Base-by-base conservation (phyloP, 2,329 filamentous ascomycete species). In the Paraphaeosphaeria sporulosa region DNA sequence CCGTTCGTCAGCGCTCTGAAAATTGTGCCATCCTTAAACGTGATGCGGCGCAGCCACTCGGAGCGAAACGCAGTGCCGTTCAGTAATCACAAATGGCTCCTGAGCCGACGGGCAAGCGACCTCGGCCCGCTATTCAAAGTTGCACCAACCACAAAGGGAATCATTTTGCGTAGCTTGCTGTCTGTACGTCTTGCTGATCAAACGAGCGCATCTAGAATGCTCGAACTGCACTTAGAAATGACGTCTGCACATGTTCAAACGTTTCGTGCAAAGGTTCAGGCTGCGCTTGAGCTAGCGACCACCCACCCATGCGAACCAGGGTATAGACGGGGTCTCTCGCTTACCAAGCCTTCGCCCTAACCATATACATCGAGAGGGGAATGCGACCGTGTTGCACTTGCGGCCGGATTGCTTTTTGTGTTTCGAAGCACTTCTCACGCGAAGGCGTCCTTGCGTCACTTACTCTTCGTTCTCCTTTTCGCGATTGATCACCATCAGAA, bases 311-410 rank as follows among this genome's bases (percentile, higher is more conserved):
- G 36, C 34, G 38, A 17, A 40, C 38, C 15, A 40, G 15, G 38
- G 36, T 15, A 42, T 19, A 9, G 5, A 36, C 17, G 17, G 43
- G 19, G 42, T n/a, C 10, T 19, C 30, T 55, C 52, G 42, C 52
- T 55, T 55, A 46, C 52, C 42, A 44, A 55, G 52, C 42, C 27
- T 47, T n/a, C 21, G 42, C 42, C 30, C 42, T 55, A 55, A 55
- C 52, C 52, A 42, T 42, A 55, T 55, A 47, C 52, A 43, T 44
- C 51, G 51, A 19, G 51, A 43, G 52, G 38, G 30, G 25, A 40
- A 54, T 55, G 42, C 23, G 38, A 54, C 25, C 43, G 38, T 17
- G 38, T 21, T 54, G 48, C 48, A 51, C 32, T 12, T 32, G 21
- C 34, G 49, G 34, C 49, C 38, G 25, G 38, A 43, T 54, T 43